Conservation (phyloP, 805 yeast genomes). For the Kazachstania africana region DNA sequence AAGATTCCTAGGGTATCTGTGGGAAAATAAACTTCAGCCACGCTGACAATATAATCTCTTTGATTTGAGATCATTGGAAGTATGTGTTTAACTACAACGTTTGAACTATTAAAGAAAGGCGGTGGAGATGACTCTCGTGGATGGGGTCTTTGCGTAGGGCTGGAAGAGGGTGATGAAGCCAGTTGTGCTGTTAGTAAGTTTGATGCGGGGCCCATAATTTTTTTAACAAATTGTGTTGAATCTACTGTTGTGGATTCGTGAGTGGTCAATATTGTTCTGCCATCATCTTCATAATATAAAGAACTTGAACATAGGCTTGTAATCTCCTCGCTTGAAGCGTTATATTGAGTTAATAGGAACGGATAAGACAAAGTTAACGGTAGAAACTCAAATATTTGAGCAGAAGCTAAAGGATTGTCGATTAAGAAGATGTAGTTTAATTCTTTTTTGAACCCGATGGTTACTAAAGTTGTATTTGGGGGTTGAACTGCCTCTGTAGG, state of each 20-base stretch:
- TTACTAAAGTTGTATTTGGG: conserved; percentile 22
- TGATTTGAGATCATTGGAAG: conserved; percentile 58
- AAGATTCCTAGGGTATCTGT: conserved; percentile 36
- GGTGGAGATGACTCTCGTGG: not conserved
- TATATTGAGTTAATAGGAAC: not conserved
- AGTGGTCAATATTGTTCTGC: no score
- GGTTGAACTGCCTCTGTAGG: conserved; percentile 31
- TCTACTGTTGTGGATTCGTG: no score
- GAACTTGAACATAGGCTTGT: no score
- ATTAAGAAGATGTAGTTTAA: conserved; percentile 82
- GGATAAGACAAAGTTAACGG: conserved; percentile 44
- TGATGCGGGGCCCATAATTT: no score
- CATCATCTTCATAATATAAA: no score
- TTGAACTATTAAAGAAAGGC: conserved; percentile 7
- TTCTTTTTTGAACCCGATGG: conserved; percentile 46
- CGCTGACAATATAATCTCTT: conserved; percentile 61
- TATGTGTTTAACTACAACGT: conserved; percentile 56
- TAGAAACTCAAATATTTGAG: conserved; percentile 52
- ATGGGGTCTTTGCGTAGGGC: not conserved
- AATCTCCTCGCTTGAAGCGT: not conserved
- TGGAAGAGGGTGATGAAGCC: not conserved
- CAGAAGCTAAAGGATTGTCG: conserved; percentile 74
- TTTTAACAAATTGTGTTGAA: no score
- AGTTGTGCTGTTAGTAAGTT: not conserved
- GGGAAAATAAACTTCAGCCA: conserved; percentile 82